Percentiles rank a stretch among this genome's conserved stretches.
These are phyloP conservation scores for Candida insectorum DNA, from an alignment of 805 yeast species.

Conservation along the genomic window DNA sequence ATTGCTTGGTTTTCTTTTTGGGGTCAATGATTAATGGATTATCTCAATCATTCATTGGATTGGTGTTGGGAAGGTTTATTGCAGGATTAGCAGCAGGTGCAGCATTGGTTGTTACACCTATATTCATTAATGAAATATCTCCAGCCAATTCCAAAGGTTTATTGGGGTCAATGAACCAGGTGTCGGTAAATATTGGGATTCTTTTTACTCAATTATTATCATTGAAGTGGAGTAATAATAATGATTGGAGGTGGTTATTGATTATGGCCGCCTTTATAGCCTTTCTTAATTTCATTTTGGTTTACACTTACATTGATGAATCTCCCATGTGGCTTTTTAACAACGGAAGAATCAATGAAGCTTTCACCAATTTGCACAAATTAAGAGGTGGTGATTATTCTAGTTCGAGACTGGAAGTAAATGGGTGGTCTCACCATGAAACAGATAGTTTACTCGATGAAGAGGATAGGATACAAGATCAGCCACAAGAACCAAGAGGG, in stretches of 20 bases:
- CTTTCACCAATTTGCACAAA: constrained; percentile 31
- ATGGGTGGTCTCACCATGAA: constrained; percentile 26
- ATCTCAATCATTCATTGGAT: constrained; percentile 37
- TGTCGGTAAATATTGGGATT: constrained; percentile 82
- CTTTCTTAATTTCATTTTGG: constrained; percentile 40
- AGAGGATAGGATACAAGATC: no score
- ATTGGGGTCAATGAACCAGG: constrained; percentile 88
- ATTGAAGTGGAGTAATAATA: constrained; percentile 57
- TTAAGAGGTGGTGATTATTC: constrained; percentile 39
- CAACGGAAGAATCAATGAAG: constrained; percentile 44
- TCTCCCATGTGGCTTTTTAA: constrained; percentile 79
- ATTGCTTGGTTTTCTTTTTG: constrained; percentile 48
- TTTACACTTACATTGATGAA: constrained; percentile 51
- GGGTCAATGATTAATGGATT: constrained; percentile 64
- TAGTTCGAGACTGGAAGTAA: constrained; percentile 33
- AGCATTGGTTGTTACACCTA: constrained; percentile 80
- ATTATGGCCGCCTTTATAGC: constrained; percentile 60
- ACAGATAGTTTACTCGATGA: constrained; percentile 9
- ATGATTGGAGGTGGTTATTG: constrained; percentile 71
- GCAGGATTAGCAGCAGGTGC: constrained; percentile 88
- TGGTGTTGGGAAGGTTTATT: constrained; percentile 68
- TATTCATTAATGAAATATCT: constrained; percentile 75
- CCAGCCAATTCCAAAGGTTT: constrained; percentile 69
- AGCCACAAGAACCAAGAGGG: neutral
- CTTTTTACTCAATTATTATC: constrained; percentile 76